Percentiles rank a stretch among this genome's conserved stretches.
Conservation (phyloP, 2,329 filamentous ascomycete species). For the Microascus cirrosus region DNA sequence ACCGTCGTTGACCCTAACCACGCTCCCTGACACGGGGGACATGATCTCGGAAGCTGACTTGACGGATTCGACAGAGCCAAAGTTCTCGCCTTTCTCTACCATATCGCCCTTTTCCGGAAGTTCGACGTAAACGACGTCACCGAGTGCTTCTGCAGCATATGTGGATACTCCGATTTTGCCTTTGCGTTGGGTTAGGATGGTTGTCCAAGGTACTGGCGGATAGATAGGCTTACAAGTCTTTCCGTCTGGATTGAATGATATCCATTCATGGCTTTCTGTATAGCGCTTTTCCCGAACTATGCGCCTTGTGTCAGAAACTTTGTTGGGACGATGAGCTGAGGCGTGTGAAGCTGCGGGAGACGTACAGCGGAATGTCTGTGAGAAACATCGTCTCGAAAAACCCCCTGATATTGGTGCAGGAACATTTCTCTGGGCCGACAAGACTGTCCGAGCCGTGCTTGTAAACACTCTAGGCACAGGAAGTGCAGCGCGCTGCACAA, state of each 20-base stretch:
- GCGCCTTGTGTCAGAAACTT: not conserved
- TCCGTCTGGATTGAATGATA: conserved; percentile 59
- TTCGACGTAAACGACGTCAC: conserved; percentile 58
- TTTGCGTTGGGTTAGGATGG: conserved; percentile 11
- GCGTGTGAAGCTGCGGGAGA: not conserved
- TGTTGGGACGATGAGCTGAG: not conserved
- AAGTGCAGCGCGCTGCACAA: not conserved
- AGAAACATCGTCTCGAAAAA: not conserved
- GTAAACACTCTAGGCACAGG: not conserved
- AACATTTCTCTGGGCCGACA: not conserved
- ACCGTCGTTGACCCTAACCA: conserved; percentile 54
- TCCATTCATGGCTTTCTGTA: conserved; percentile 89
- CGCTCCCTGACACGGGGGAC: conserved; percentile 61
- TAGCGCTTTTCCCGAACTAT: conserved; percentile 33
- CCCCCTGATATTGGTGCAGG: not conserved
- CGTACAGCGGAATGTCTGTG: not conserved
- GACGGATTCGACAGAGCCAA: conserved; percentile 60
- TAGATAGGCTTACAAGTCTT: conserved; percentile 31
- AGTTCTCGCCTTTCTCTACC: conserved; percentile 59
- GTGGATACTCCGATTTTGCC: conserved; percentile 68
- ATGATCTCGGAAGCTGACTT: conserved; percentile 88
- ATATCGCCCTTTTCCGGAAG: conserved; percentile 58
- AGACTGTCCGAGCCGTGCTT: not conserved
- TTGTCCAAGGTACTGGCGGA: not conserved
- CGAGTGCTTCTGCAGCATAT: conserved; percentile 74